These are phyloP conservation scores for Striga asiatica DNA, from an alignment of 257 asterid species.

Conservation along the genomic window DNA sequence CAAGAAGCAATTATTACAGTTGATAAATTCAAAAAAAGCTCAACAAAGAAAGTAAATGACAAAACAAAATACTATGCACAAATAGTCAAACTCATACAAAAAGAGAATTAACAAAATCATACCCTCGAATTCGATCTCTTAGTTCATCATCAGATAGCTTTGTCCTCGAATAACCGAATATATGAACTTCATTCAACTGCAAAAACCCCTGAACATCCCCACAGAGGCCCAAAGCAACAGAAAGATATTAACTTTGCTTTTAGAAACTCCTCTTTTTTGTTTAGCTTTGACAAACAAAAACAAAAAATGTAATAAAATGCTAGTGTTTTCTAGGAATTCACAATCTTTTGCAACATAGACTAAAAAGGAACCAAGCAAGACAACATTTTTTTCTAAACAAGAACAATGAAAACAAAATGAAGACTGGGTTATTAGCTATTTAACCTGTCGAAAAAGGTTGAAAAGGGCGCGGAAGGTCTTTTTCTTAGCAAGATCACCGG, in stretches of 20 bases:
- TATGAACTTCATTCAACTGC: slow-evolving; percentile 74
- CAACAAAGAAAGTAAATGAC: background rate
- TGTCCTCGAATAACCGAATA: slow-evolving; percentile 94
- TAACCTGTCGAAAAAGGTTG: slow-evolving; percentile 90
- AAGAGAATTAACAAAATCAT: slow-evolving; percentile 13
- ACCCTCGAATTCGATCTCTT: slow-evolving; percentile 81
- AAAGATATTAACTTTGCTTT: too few relatives aligned
- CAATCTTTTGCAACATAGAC: too few relatives aligned
- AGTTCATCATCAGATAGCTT: slow-evolving; percentile 73
- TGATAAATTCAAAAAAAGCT: background rate
- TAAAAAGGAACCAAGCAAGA: too few relatives aligned
- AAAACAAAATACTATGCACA: background rate
- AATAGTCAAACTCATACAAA: background rate
- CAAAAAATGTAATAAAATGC: background rate
- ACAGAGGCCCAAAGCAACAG: too few relatives aligned
- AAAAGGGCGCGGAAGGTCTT: slow-evolving; percentile 97
- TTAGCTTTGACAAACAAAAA: too few relatives aligned
- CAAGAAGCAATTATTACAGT: slow-evolving; percentile 6
- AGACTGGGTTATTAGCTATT: too few relatives aligned
- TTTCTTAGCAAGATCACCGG: slow-evolving; percentile 99
- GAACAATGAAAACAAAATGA: too few relatives aligned
- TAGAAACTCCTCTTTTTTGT: too few relatives aligned
- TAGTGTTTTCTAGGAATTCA: background rate
- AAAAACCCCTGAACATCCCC: slow-evolving; percentile 61
- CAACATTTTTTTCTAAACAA: too few relatives aligned